Evolutionary conservation across 371 early-diverging fungal genomes (phyloP).

Genomic region (Lichtheimia ornata): DNA sequence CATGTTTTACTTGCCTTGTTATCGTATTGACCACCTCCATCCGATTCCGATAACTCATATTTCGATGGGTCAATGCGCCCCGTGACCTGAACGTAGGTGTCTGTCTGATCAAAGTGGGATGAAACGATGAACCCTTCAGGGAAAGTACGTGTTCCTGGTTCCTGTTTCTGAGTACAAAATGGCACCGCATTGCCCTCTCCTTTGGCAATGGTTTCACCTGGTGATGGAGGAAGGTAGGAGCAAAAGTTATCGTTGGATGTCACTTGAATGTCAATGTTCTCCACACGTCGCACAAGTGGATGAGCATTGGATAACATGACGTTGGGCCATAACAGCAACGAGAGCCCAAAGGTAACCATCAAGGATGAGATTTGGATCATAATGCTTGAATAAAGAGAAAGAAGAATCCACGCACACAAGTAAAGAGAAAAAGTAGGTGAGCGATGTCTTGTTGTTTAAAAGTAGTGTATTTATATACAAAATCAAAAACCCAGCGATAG

Average conservation of each 20-base stretch:
- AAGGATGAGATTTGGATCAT: neutral
- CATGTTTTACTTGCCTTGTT: neutral
- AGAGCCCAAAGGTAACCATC: neutral
- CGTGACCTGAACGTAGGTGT: conserved; percentile 43
- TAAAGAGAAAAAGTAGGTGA: no score
- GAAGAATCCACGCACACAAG: neutral
- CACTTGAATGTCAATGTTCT: conserved; percentile 19
- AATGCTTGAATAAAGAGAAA: conserved; percentile 1
- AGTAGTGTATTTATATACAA: no score
- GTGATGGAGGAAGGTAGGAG: conserved; percentile 41
- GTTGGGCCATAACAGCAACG: neutral
- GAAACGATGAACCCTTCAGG: conserved; percentile 47
- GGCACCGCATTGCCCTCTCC: conserved; percentile 39
- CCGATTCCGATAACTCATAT: conserved; percentile 29
- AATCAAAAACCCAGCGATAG: no score
- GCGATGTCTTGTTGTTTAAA: no score
- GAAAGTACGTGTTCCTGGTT: conserved; percentile 24
- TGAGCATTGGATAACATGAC: neutral
- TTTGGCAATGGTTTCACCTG: conserved; percentile 35
- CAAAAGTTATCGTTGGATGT: conserved; percentile 32
- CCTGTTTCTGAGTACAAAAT: conserved; percentile 25
- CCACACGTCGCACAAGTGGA: conserved; percentile 3
- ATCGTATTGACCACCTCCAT: conserved; percentile 54
- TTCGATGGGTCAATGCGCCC: conserved; percentile 45
- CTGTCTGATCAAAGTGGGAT: conserved; percentile 32